Evolutionary conservation across 139 green algal genomes (phyloP).

Genomic region (Chlorella vulgaris): DNA sequence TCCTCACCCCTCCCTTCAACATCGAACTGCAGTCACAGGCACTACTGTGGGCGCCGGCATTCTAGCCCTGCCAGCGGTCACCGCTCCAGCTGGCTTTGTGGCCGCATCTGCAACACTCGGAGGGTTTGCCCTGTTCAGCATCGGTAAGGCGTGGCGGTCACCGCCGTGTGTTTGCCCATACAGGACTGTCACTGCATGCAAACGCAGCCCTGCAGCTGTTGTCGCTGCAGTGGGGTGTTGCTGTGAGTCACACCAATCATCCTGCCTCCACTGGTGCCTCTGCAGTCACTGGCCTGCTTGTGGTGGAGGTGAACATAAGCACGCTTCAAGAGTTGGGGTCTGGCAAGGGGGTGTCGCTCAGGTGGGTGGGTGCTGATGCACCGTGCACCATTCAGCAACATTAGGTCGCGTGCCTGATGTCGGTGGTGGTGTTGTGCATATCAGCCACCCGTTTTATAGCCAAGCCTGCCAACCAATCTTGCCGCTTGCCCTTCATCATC

Average conservation of each 20-base stretch:
- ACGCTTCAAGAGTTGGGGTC: slow-evolving; percentile 60
- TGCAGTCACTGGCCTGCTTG: slow-evolving; percentile 51
- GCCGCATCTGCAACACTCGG: slow-evolving; percentile 35
- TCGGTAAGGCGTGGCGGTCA: not conserved
- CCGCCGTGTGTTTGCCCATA: too few relatives aligned
- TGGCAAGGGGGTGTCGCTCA: slow-evolving; percentile 43
- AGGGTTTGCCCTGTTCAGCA: slow-evolving; percentile 7
- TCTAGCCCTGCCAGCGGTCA: slow-evolving; percentile 67
- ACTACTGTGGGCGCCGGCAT: slow-evolving; percentile 78
- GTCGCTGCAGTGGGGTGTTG: not conserved
- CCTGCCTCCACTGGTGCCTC: not conserved
- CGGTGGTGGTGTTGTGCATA: too few relatives aligned
- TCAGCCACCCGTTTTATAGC: too few relatives aligned
- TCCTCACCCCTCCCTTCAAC: too few relatives aligned
- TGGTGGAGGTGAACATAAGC: slow-evolving; percentile 68
- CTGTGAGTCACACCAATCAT: not conserved
- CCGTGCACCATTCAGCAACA: not conserved
- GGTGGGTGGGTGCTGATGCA: not conserved
- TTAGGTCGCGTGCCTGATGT: too few relatives aligned
- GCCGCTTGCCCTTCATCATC: not conserved
- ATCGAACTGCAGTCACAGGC: slow-evolving; percentile 51
- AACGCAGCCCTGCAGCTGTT: not conserved
- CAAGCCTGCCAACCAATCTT: too few relatives aligned
- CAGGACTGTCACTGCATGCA: too few relatives aligned
- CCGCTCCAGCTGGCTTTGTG: slow-evolving; percentile 46